phyloP scores from a whole-genome alignment of 2,329 filamentous ascomycete species.

The Aspergillus pseudonomiae region DNA sequence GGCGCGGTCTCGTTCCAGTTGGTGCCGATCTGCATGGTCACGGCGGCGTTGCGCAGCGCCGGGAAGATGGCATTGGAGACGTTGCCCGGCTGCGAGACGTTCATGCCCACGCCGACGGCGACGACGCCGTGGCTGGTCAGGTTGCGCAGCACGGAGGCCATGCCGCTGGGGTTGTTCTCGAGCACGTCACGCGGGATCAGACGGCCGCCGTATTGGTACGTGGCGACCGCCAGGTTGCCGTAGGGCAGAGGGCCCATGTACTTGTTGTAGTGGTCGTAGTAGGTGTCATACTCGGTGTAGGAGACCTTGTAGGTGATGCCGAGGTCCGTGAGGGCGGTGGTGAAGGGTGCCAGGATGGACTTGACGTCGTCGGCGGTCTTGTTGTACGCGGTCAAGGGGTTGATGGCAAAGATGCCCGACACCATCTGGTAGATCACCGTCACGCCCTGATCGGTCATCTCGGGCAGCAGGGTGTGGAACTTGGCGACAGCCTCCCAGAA shows the following conservation, averaged over 20 bases:
- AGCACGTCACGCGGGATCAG: slow-evolving; percentile 41
- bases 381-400: slow-evolving; percentile 53
- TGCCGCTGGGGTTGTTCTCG: slow-evolving; percentile 29
- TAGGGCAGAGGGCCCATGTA: slow-evolving; percentile 35
- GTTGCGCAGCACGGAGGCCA: slow-evolving; percentile 37
- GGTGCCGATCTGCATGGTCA: slow-evolving; percentile 40
- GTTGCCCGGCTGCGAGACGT: slow-evolving; percentile 41
- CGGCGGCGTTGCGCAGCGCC: slow-evolving; percentile 41
- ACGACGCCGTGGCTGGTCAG: slow-evolving; percentile 38
- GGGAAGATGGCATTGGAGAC: slow-evolving; percentile 46
- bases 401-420: slow-evolving; percentile 52
- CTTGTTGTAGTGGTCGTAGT: slow-evolving; percentile 39
- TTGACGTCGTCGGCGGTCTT: slow-evolving; percentile 50
- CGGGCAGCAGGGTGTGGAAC: slow-evolving; percentile 54
- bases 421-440: slow-evolving; percentile 56
- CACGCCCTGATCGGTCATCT: slow-evolving; percentile 54
- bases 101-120: slow-evolving; percentile 43
- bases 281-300: slow-evolving; percentile 34
- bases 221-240: slow-evolving; percentile 30
- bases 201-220: slow-evolving; percentile 36
- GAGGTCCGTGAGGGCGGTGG: slow-evolving; percentile 42
- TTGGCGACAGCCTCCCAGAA: slow-evolving; percentile 57
- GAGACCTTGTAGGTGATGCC: slow-evolving; percentile 36
- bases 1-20: slow-evolving; percentile 44
- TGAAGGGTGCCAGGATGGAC: slow-evolving; percentile 50